These are phyloP conservation scores for Amoebophrya sp. DNA, from an alignment of 169 alveolate species.

Conservation along the genomic window DNA sequence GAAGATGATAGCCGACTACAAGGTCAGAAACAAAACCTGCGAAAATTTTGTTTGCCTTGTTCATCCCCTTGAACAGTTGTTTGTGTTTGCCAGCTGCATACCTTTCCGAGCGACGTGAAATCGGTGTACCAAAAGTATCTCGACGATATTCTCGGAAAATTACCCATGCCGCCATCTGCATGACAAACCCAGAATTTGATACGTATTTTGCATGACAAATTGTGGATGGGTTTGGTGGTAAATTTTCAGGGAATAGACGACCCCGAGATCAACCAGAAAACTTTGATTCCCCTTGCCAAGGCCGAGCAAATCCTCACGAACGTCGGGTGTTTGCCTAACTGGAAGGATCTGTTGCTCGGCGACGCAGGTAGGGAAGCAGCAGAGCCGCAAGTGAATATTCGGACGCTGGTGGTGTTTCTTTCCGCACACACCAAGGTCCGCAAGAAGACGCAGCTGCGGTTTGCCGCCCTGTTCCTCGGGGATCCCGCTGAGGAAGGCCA, in stretches of 20 bases:
- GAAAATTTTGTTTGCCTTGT: too few relatives aligned
- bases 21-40: too few relatives aligned
- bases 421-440: conserved; percentile 10
- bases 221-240: neutral
- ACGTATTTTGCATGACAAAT: neutral
- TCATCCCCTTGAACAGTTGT: too few relatives aligned
- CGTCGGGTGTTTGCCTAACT: neutral
- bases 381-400: neutral
- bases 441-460: neutral
- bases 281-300: neutral
- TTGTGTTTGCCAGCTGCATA: too few relatives aligned
- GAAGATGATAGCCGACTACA: too few relatives aligned
- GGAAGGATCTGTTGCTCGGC: neutral
- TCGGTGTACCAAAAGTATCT: neutral
- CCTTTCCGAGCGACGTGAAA: neutral
- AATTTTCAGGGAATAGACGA: neutral
- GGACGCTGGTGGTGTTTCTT: neutral
- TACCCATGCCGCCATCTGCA: too few relatives aligned
- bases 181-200: neutral
- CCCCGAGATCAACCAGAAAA: neutral
- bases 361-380: neutral
- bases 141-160: neutral
- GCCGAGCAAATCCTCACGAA: neutral
- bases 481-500: neutral
- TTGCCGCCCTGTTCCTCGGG: neutral